phyloP scores from a whole-genome alignment of 2,329 filamentous ascomycete species.

The Bipolaris cookei region DNA sequence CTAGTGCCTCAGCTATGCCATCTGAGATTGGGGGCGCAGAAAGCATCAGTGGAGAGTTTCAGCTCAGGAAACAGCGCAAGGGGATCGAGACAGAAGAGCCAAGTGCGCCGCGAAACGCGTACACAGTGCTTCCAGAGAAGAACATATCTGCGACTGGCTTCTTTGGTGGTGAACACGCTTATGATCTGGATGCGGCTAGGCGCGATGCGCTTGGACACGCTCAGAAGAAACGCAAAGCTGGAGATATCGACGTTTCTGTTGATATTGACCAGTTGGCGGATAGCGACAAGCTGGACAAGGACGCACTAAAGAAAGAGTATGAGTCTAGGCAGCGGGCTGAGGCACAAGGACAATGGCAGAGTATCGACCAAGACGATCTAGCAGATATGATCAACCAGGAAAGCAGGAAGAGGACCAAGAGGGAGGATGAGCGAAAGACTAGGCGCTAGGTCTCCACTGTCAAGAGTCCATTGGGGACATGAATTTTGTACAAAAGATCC shows the following conservation, averaged over 20 bases:
- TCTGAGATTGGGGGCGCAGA: slow-evolving; percentile 79
- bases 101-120: slow-evolving; percentile 73
- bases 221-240: slow-evolving; percentile 85
- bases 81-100: slow-evolving; percentile 90
- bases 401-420: slow-evolving; percentile 86
- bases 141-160: slow-evolving; percentile 87
- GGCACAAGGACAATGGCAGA: slow-evolving; percentile 67
- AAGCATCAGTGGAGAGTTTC: slow-evolving; percentile 83
- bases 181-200: slow-evolving; percentile 74
- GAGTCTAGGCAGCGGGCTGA: slow-evolving; percentile 72
- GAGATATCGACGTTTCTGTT: slow-evolving; percentile 91
- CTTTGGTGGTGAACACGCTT: slow-evolving; percentile 93
- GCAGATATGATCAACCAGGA: slow-evolving; percentile 96
- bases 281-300: slow-evolving; percentile 80
- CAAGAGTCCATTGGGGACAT: slow-evolving; percentile 15
- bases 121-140: slow-evolving; percentile 88
- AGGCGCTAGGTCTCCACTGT: slow-evolving; percentile 53
- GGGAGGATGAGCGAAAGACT: slow-evolving; percentile 77
- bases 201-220: slow-evolving; percentile 76
- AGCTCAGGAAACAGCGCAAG: slow-evolving; percentile 79
- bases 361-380: slow-evolving; percentile 85
- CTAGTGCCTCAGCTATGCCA: slow-evolving; percentile 78
- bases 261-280: slow-evolving; percentile 80
- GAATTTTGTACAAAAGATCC: slow-evolving; percentile 33
- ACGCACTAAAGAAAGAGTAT: slow-evolving; percentile 80